Conservation (phyloP, 139 green algal species). For the Deuterostichococcus epilithicus region DNA sequence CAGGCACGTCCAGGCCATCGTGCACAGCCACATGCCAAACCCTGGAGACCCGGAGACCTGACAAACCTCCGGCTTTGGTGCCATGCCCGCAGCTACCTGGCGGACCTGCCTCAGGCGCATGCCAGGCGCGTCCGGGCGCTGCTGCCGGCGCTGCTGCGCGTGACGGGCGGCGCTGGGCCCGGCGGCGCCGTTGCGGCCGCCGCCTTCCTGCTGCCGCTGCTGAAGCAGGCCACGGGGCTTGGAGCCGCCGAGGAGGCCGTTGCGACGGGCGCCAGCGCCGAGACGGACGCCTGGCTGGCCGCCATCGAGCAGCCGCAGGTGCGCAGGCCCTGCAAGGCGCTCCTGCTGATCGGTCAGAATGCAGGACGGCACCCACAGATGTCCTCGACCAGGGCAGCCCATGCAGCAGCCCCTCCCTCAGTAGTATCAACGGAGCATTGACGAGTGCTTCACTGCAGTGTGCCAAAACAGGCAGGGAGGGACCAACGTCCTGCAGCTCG, state of each 20-base stretch:
- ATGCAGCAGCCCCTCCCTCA: no score
- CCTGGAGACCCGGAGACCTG: not conserved
- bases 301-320: not conserved
- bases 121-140: constrained; percentile 21
- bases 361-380: no score
- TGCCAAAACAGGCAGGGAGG: no score
- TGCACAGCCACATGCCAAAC: no score
- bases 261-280: not conserved
- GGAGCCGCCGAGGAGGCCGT: not conserved
- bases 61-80: not conserved
- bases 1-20: no score
- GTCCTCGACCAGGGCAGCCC: no score
- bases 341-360: no score
- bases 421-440: no score
- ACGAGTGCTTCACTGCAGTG: no score
- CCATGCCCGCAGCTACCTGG: constrained; percentile 30
- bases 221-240: not conserved
- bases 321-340: no score
- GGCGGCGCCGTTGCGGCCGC: not conserved
- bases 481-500: no score
- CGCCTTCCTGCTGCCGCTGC: constrained; percentile 20
- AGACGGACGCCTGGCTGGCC: not conserved
- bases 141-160: constrained; percentile 19
- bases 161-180: not conserved
- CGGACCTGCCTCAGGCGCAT: constrained; percentile 33